A percentile compares a stretch with the other conserved stretches of the same genome.
phyloP scores from a whole-genome alignment of 176 grass and related monocot species.

The Aegilops bicornis region DNA sequence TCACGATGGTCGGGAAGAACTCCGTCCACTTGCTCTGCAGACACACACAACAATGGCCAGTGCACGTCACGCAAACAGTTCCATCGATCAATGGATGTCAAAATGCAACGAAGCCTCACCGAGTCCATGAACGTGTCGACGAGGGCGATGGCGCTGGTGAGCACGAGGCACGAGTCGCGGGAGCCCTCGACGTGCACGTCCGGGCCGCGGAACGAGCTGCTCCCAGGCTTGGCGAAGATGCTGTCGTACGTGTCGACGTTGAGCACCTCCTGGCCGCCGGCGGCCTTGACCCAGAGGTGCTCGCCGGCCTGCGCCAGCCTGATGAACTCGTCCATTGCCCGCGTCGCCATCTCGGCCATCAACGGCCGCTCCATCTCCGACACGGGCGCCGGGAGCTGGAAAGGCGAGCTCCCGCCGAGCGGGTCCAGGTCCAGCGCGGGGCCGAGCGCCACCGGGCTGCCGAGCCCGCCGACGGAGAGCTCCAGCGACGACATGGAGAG shows the following conservation, averaged over 20 bases:
- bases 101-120: constrained; percentile 23
- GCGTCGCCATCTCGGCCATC: constrained; percentile 70
- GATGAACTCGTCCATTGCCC: constrained; percentile 88
- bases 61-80: constrained; percentile 1
- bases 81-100: background rate
- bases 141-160: constrained; percentile 60
- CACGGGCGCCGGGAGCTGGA: constrained; percentile 50
- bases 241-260: constrained; percentile 63
- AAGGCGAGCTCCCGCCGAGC: constrained; percentile 40
- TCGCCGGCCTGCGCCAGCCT: constrained; percentile 65
- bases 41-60: background rate
- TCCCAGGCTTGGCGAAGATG: constrained; percentile 57
- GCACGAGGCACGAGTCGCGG: constrained; percentile 60
- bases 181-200: constrained; percentile 71
- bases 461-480: constrained; percentile 68
- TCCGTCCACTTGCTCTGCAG: constrained; percentile 71
- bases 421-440: constrained; percentile 81
- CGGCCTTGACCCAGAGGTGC: constrained; percentile 61
- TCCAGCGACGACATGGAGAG: constrained; percentile 86
- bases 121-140: constrained; percentile 88
- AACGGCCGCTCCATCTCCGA: constrained; percentile 77
- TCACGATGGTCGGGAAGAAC: constrained; percentile 71
- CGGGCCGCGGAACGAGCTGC: constrained; percentile 45
- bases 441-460: constrained; percentile 40
- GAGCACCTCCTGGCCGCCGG: constrained; percentile 52